Evolutionary conservation across 2,329 filamentous ascomycete genomes (phyloP).

Genomic region (Curvularia verruculosa): DNA sequence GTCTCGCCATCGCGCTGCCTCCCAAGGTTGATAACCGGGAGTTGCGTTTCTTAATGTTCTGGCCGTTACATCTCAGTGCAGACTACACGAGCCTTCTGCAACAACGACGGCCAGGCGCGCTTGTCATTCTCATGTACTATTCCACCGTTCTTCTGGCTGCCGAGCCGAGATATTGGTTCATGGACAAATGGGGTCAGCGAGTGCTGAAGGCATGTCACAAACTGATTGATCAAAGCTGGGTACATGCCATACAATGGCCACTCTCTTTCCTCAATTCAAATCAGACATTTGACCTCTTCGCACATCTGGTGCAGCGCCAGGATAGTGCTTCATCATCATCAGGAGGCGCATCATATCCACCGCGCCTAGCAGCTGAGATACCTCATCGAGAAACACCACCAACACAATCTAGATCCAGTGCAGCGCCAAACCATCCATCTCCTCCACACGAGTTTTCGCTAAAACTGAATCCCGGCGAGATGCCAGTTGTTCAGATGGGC

Average conservation of each 20-base stretch:
- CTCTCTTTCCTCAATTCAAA: slow-evolving; percentile 23
- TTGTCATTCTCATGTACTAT: slow-evolving; percentile 50
- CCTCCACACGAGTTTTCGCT: background rate
- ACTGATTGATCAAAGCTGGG: slow-evolving; percentile 34
- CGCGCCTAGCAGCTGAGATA: slow-evolving; percentile 7
- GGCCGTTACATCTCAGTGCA: slow-evolving; percentile 46
- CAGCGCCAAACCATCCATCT: background rate
- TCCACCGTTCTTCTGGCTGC: slow-evolving; percentile 43
- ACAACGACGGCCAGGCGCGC: slow-evolving; percentile 40
- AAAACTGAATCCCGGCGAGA: background rate
- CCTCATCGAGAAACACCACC: slow-evolving; percentile 5
- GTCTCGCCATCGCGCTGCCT: slow-evolving; percentile 28
- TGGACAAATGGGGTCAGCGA: slow-evolving; percentile 43
- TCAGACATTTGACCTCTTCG: slow-evolving; percentile 15
- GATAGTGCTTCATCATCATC: background rate
- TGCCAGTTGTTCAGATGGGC: background rate
- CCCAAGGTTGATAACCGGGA: slow-evolving; percentile 42
- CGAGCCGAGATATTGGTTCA: slow-evolving; percentile 50
- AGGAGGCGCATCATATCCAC: slow-evolving; percentile 3
- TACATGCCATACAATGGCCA: slow-evolving; percentile 36
- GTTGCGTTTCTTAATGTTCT: slow-evolving; percentile 44
- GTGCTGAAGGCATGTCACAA: slow-evolving; percentile 34
- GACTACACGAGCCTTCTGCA: slow-evolving; percentile 43
- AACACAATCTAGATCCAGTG: background rate
- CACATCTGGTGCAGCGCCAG: slow-evolving; percentile 1